phyloP scores from a whole-genome alignment of 257 asterid species.

The Fraxinus quadrangulata region DNA sequence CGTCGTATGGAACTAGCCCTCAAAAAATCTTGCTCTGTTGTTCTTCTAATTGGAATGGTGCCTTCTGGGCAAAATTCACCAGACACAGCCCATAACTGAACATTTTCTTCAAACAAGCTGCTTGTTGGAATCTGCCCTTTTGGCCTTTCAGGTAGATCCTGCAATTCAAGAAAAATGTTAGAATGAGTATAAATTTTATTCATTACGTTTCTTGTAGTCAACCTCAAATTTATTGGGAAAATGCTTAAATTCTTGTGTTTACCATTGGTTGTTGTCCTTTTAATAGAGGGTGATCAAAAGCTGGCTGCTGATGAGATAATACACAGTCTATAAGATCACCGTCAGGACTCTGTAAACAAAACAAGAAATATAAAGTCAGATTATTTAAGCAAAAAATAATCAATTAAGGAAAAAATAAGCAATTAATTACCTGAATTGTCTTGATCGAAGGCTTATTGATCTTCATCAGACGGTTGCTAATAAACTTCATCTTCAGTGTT shows the following conservation, averaged over 20 bases:
- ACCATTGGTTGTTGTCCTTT: conserved; percentile 86
- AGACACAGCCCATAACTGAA: conserved; percentile 70
- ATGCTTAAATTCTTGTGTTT: not conserved
- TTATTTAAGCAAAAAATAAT: conserved; percentile 7
- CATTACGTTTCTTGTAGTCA: too few relatives aligned
- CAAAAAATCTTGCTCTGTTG: conserved; percentile 58
- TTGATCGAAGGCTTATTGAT: conserved; percentile 73
- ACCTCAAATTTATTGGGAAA: not conserved
- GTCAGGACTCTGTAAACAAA: conserved; percentile 71
- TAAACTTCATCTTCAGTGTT: conserved; percentile 43
- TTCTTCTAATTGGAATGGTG: conserved; percentile 77
- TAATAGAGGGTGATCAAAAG: conserved; percentile 83
- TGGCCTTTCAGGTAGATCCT: conserved; percentile 92
- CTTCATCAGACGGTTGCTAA: conserved; percentile 59
- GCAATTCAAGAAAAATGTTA: conserved; percentile 18
- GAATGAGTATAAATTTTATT: not conserved
- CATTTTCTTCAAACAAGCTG: conserved; percentile 47
- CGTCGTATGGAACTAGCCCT: conserved; percentile 54
- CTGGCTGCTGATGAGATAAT: conserved; percentile 71
- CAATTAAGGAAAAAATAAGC: not conserved
- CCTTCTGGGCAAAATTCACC: conserved; percentile 83
- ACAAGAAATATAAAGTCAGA: conserved; percentile 16
- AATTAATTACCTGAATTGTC: conserved; percentile 64
- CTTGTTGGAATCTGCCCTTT: conserved; percentile 46
- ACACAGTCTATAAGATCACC: conserved; percentile 92